phyloP scores from a whole-genome alignment of 345 rosid species.

The Euphorbia pulcherrima region DNA sequence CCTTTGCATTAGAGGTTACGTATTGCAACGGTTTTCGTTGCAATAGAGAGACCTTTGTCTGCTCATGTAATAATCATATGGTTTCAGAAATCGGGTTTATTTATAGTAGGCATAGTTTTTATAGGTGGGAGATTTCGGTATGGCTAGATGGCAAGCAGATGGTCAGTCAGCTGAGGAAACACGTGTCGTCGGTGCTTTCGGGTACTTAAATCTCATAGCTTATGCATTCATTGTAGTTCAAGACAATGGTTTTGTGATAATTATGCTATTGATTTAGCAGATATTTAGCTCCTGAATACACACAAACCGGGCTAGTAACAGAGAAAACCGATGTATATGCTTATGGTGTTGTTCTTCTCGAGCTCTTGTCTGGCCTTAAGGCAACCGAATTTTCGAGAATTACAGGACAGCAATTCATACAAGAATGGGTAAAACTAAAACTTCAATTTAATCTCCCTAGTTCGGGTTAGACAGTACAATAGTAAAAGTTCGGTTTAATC shows the following conservation, averaged over 20 bases:
- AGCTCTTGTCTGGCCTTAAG: constrained; percentile 36
- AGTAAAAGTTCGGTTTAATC: background rate
- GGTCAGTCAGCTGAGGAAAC: constrained; percentile 55
- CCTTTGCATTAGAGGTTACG: too few relatives aligned
- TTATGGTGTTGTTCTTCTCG: constrained; percentile 38
- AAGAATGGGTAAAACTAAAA: constrained; percentile 29
- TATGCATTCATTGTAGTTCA: background rate
- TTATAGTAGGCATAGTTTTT: background rate
- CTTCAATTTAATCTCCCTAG: background rate
- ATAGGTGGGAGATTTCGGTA: constrained; percentile 67
- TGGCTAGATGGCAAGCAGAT: constrained; percentile 63
- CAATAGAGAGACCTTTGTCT: background rate
- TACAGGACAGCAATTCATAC: constrained; percentile 31
- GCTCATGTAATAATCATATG: too few relatives aligned
- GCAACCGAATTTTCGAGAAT: constrained; percentile 35
- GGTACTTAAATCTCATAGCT: constrained; percentile 30
- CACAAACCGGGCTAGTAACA: constrained; percentile 36
- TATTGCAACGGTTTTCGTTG: too few relatives aligned
- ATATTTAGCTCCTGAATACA: constrained; percentile 46
- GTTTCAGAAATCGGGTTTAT: background rate
- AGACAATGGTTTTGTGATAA: background rate
- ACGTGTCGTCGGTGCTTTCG: constrained; percentile 49
- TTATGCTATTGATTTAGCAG: constrained; percentile 6
- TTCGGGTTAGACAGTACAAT: background rate
- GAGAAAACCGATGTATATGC: constrained; percentile 45